Conservation (phyloP, 208 protist genomes). For the Wallacemonas sp. region DNA sequence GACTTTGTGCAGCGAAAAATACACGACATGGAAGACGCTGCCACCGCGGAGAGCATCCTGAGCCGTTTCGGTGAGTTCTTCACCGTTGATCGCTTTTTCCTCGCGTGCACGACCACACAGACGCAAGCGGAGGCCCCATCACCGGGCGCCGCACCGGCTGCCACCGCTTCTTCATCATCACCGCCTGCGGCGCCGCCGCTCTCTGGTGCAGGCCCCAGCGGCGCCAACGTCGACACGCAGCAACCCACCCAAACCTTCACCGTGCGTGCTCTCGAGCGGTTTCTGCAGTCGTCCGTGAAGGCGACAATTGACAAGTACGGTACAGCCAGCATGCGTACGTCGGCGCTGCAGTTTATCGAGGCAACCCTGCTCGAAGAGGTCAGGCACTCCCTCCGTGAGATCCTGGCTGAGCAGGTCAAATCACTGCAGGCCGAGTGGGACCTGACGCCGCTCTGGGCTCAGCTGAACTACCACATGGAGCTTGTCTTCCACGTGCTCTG, state of each 20-base stretch:
- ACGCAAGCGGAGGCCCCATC: no score
- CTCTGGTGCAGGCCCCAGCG: no score
- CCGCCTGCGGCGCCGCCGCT: no score
- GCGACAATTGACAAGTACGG: constrained; percentile 5
- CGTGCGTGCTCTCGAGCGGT: not conserved
- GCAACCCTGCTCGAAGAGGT: constrained; percentile 10
- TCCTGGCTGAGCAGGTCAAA: constrained; percentile 49
- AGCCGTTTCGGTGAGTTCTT: constrained; percentile 5
- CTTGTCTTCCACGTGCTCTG: constrained; percentile 74
- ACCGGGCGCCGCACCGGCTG: not conserved
- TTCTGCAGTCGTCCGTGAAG: not conserved
- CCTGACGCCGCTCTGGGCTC: constrained; percentile 70
- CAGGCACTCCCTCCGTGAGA: constrained; percentile 25
- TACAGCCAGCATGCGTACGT: not conserved
- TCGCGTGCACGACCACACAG: no score
- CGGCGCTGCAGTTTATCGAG: constrained; percentile 10
- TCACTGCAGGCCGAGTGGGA: constrained; percentile 66
- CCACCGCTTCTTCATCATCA: no score
- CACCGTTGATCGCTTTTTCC: not conserved
- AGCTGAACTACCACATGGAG: constrained; percentile 84
- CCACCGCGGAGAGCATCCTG: not conserved
- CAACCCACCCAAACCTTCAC: not conserved
- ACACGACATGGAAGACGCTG: constrained; percentile 3
- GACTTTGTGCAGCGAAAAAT: constrained; percentile 11
- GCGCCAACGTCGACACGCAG: not conserved